These are phyloP conservation scores for Alternaria conjuncta DNA, from an alignment of 2,329 filamentous ascomycete species.

Conservation along the genomic window DNA sequence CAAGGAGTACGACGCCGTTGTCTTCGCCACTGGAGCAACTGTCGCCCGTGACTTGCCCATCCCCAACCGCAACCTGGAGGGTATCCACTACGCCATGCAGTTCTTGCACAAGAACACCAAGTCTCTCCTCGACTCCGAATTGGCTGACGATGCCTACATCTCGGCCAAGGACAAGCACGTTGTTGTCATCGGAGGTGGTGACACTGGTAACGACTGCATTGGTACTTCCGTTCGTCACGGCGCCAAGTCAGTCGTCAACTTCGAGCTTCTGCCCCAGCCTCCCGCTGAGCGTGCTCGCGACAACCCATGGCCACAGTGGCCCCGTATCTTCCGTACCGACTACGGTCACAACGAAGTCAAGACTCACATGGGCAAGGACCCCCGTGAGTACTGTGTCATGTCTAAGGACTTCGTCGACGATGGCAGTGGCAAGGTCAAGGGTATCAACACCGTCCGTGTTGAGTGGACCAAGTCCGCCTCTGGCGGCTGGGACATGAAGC, in stretches of 20 bases:
- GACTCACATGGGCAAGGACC: conserved; percentile 94
- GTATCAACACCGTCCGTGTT: conserved; percentile 93
- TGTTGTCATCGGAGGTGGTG: conserved; percentile 95
- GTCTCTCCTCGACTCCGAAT: conserved; percentile 89
- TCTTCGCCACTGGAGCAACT: conserved; percentile 91
- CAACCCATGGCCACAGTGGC: conserved; percentile 99
- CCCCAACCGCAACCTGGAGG: conserved; percentile 83
- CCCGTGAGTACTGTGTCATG: conserved; percentile 98
- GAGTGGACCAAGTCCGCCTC: conserved; percentile 92
- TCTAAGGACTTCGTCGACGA: conserved; percentile 95
- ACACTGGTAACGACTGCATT: conserved; percentile 97
- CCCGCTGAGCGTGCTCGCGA: conserved; percentile 87
- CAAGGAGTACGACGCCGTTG: conserved; percentile 77
- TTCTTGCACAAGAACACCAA: conserved; percentile 98
- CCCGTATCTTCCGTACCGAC: conserved; percentile 96
- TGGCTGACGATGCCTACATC: conserved; percentile 84
- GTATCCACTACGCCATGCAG: conserved; percentile 96
- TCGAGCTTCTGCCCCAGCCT: conserved; percentile 92
- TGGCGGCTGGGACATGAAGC: conserved; percentile 99
- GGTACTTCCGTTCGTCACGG: conserved; percentile 95
- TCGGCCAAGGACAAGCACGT: conserved; percentile 96
- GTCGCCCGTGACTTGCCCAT: conserved; percentile 93
- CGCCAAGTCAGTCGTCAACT: conserved; percentile 95
- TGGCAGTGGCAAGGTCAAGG: conserved; percentile 85
- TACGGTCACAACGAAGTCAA: conserved; percentile 96